These are phyloP conservation scores for Stagonosporopsis rhizophila DNA, from an alignment of 2,329 filamentous ascomycete genomes.

Conservation along the genomic window DNA sequence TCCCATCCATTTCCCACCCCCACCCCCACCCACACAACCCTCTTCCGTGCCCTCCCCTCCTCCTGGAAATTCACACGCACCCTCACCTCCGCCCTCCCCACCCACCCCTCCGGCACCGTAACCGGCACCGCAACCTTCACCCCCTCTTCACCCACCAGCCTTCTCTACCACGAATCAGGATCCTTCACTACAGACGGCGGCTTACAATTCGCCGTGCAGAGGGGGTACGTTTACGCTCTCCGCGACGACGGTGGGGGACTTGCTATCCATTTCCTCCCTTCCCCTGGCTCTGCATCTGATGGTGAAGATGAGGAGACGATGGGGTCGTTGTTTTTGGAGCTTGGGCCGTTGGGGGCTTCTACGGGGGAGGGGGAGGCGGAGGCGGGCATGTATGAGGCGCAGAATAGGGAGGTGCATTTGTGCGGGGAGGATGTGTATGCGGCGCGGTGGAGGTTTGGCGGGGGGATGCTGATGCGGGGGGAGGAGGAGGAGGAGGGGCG, in stretches of 20 bases:
- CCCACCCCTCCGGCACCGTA: conserved; percentile 71
- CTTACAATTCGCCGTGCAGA: conserved; percentile 64
- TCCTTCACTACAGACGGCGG: conserved; percentile 65
- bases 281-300: too few species aligned
- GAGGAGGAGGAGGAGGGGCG: too few species aligned
- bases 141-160: conserved; percentile 58
- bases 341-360: too few species aligned
- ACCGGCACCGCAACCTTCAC: conserved; percentile 65
- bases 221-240: conserved; percentile 70
- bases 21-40: not conserved
- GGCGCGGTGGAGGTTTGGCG: conserved; percentile 71
- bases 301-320: not conserved
- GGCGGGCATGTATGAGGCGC: conserved; percentile 29
- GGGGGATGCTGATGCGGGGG: conserved; percentile 49
- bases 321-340: too few species aligned
- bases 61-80: conserved; percentile 68
- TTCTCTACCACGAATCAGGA: conserved; percentile 73
- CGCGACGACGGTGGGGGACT: too few species aligned
- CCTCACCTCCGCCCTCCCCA: conserved; percentile 62
- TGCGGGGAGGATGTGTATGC: conserved; percentile 77
- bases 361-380: too few species aligned
- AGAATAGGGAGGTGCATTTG: conserved; percentile 70
- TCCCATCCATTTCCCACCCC: not conserved
- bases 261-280: too few species aligned
- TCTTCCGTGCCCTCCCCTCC: conserved; percentile 22